These are phyloP conservation scores for Boletales sp. DNA, from an alignment of 768 basidiomycete species.

Conservation along the genomic window DNA sequence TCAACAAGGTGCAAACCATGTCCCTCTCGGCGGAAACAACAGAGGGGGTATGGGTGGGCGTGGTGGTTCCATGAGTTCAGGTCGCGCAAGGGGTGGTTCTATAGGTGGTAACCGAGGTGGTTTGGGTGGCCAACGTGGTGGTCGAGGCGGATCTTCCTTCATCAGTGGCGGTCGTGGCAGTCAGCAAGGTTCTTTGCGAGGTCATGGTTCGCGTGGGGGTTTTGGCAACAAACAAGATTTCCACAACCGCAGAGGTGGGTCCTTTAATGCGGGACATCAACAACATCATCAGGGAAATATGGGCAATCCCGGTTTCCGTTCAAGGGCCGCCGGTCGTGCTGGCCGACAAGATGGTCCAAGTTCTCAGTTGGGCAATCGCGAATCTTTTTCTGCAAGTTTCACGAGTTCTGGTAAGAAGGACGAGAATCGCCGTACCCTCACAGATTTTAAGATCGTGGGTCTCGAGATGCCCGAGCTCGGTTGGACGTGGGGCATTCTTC, in stretches of 20 bases:
- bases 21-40: constrained; percentile 38
- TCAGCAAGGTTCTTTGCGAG: constrained; percentile 50
- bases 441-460: constrained; percentile 96
- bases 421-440: constrained; percentile 87
- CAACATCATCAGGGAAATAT: constrained; percentile 33
- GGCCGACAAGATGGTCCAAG: constrained; percentile 35
- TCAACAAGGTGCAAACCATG: constrained; percentile 42
- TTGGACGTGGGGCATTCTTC: constrained; percentile 84
- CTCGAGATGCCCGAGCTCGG: constrained; percentile 76
- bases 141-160: constrained; percentile 36
- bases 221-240: constrained; percentile 61
- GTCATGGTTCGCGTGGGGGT: constrained; percentile 63
- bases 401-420: constrained; percentile 71
- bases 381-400: constrained; percentile 44
- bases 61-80: constrained; percentile 33
- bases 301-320: constrained; percentile 49
- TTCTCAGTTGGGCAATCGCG: constrained; percentile 43
- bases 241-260: constrained; percentile 62
- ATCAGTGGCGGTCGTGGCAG: constrained; percentile 41
- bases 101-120: constrained; percentile 45
- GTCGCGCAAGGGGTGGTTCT: constrained; percentile 47
- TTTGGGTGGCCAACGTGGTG: constrained; percentile 39
- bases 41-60: constrained; percentile 46
- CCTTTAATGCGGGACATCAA: constrained; percentile 50
- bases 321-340: constrained; percentile 44